These are phyloP conservation scores for Penicillium steckii DNA, from an alignment of 495 filamentous ascomycete species.

Conservation along the genomic window DNA sequence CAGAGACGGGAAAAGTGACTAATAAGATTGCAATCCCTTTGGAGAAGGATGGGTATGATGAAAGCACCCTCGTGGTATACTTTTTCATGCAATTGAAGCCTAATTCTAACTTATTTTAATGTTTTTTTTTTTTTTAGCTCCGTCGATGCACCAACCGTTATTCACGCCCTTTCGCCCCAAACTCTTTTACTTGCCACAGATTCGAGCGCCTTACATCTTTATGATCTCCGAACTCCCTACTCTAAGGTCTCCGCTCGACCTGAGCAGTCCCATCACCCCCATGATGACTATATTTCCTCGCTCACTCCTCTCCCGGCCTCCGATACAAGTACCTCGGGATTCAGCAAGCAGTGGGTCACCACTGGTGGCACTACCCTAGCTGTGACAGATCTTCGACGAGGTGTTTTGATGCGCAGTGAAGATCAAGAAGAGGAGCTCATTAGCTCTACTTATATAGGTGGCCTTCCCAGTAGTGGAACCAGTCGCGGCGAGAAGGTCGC, in stretches of 20 bases:
- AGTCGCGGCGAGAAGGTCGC: conserved; percentile 72
- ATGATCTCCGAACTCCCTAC: conserved; percentile 76
- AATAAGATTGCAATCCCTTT: conserved; percentile 63
- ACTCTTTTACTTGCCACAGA: conserved; percentile 89
- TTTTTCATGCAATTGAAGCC: neutral
- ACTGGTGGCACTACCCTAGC: conserved; percentile 89
- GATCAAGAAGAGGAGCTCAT: conserved; percentile 93
- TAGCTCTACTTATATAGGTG: conserved; percentile 69
- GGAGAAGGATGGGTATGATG: conserved; percentile 38
- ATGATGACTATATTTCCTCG: conserved; percentile 91
- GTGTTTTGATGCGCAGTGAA: conserved; percentile 80
- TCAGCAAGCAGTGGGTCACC: conserved; percentile 87
- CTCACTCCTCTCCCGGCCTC: conserved; percentile 80
- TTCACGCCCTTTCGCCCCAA: conserved; percentile 80
- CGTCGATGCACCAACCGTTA: conserved; percentile 68
- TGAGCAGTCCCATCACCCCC: conserved; percentile 76
- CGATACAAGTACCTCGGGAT: conserved; percentile 73
- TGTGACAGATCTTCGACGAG: conserved; percentile 80
- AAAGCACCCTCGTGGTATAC: conserved; percentile 4
- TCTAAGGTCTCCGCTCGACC: conserved; percentile 56
- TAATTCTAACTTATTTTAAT: neutral
- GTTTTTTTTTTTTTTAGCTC: conserved; percentile 20
- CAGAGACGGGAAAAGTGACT: conserved; percentile 74
- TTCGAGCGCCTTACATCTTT: conserved; percentile 83
- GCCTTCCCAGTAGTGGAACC: conserved; percentile 59